These are phyloP conservation scores for Cystoderma amianthinum DNA, from an alignment of 768 basidiomycete genomes.

Conservation along the genomic window DNA sequence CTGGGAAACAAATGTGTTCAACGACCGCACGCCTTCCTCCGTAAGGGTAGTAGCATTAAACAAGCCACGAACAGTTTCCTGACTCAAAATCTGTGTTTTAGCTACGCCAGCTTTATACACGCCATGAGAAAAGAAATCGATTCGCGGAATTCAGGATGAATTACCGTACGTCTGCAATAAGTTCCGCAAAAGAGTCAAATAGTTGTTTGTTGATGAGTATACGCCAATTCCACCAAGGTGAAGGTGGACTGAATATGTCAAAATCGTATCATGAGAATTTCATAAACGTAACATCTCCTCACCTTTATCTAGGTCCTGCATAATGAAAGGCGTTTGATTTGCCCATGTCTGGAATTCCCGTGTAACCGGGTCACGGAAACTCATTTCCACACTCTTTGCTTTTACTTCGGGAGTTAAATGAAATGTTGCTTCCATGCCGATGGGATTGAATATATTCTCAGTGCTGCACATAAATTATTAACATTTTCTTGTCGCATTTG, in stretches of 20 bases:
- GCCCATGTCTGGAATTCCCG: conserved; percentile 12
- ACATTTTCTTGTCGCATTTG: too few relatives aligned
- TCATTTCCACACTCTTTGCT: conserved; percentile 10
- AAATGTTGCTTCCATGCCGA: conserved; percentile 20
- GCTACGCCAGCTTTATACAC: conserved; percentile 1
- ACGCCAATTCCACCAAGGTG: conserved; percentile 19
- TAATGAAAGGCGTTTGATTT: conserved; percentile 11
- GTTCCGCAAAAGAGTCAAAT: conserved; percentile 18
- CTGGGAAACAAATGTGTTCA: conserved; percentile 4
- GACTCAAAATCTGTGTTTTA: conserved; percentile 9
- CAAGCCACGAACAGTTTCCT: conserved; percentile 10
- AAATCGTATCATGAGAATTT: background rate
- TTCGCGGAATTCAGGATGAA: background rate
- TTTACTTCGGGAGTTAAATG: conserved; percentile 16
- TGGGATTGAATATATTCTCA: conserved; percentile 20
- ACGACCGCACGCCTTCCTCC: conserved; percentile 1
- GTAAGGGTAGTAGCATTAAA: conserved; percentile 12
- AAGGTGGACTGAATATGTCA: conserved; percentile 6
- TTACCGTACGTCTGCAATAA: conserved; percentile 20
- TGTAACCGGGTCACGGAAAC: conserved; percentile 12
- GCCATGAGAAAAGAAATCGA: background rate
- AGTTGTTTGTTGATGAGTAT: conserved; percentile 18
- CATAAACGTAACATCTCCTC: conserved; percentile 1
- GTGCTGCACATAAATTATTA: conserved; percentile 12
- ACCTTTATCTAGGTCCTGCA: conserved; percentile 17